These are phyloP conservation scores for Trifolium dubium DNA, from an alignment of 306 rosid species.

Conservation along the genomic window DNA sequence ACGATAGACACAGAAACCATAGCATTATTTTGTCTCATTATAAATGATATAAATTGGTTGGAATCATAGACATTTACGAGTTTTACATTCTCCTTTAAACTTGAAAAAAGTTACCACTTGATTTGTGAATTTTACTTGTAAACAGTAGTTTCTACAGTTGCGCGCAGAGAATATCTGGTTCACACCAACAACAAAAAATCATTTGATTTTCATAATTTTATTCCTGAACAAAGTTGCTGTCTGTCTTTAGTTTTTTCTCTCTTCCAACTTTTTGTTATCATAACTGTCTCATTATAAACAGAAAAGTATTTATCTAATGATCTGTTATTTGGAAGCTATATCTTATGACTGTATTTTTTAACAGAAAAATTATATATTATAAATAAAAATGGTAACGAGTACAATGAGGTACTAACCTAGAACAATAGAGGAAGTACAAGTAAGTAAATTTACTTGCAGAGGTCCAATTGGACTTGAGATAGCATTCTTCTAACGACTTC, in stretches of 20 bases:
- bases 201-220: background rate
- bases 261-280: no score
- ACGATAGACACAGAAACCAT: conserved; percentile 40
- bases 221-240: background rate
- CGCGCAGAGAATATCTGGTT: no score
- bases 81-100: background rate
- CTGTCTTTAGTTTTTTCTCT: background rate
- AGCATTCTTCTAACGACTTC: no score
- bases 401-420: no score
- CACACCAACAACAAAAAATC: background rate
- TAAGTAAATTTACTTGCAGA: no score
- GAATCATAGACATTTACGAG: conserved; percentile 19
- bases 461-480: no score
- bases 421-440: no score
- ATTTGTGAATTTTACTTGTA: background rate
- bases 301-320: no score
- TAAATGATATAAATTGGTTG: conserved; percentile 39
- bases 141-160: background rate
- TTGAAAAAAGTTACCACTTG: background rate
- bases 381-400: no score
- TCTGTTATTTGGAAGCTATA: no score
- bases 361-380: no score
- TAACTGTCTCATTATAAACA: background rate
- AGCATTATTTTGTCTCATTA: conserved; percentile 41
- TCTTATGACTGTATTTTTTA: no score